Conservation (phyloP, 2,329 filamentous ascomycete species). For the Pyricularia grisea region DNA sequence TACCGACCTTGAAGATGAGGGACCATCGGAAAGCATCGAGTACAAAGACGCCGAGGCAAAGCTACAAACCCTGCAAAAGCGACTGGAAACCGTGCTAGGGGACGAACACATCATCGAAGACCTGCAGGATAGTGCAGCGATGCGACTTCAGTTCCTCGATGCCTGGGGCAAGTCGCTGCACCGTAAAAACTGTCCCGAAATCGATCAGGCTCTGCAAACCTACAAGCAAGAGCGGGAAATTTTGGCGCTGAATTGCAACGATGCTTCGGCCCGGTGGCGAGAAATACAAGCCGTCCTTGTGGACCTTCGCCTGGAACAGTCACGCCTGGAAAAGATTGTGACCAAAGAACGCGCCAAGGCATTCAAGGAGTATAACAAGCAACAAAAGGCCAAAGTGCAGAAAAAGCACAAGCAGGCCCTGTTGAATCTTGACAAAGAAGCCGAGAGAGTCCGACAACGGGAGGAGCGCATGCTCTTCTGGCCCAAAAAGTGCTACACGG, state of each 20-base stretch:
- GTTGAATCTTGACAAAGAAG: constrained; percentile 23
- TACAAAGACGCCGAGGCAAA: constrained; percentile 16
- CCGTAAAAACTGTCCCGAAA: constrained; percentile 19
- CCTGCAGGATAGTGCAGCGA: constrained; percentile 21
- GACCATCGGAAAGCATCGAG: constrained; percentile 11
- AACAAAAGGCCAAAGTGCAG: constrained; percentile 21
- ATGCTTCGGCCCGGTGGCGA: constrained; percentile 20
- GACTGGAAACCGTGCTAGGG: constrained; percentile 13
- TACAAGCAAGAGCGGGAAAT: constrained; percentile 33
- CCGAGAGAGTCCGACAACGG: constrained; percentile 34
- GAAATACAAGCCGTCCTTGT: constrained; percentile 22
- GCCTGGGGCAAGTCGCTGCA: constrained; percentile 26
- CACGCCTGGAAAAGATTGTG: constrained; percentile 18
- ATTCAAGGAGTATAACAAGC: constrained; percentile 21
- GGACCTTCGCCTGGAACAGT: constrained; percentile 22
- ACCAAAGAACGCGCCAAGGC: constrained; percentile 16
- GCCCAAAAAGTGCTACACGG: constrained; percentile 37
- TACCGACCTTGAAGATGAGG: constrained; percentile 11
- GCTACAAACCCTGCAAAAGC: constrained; percentile 18
- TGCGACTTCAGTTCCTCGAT: constrained; percentile 31
- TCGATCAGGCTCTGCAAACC: constrained; percentile 26
- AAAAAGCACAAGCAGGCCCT: constrained; percentile 23
- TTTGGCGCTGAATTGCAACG: constrained; percentile 29
- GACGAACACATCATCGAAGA: constrained; percentile 21
- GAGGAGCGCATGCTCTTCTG: constrained; percentile 36